Evolutionary conservation across 352 stramenopile species (phyloP).

Genomic region (Blastocystis sp.): DNA sequence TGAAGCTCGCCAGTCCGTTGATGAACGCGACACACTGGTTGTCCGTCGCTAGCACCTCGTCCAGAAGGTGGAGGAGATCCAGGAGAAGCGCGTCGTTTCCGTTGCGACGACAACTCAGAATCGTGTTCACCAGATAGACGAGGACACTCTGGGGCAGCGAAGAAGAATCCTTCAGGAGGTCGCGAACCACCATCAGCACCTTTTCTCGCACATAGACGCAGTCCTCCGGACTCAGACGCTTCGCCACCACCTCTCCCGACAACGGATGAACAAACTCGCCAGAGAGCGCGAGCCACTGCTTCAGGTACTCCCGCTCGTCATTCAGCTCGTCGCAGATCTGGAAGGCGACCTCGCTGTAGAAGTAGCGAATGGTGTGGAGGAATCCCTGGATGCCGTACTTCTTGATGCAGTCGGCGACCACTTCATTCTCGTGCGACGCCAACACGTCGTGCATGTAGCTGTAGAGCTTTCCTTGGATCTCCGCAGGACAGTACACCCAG

Average conservation of each 20-base stretch:
- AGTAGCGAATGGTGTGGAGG: constrained; percentile 24
- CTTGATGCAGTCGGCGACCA: background rate
- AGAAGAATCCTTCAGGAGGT: background rate
- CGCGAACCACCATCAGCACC: background rate
- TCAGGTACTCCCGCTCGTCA: background rate
- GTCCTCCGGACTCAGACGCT: background rate
- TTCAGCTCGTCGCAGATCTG: constrained; percentile 18
- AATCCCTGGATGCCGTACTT: constrained; percentile 8
- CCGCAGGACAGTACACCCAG: constrained; percentile 6
- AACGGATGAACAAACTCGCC: background rate
- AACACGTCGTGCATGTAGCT: background rate
- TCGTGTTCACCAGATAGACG: constrained; percentile 21
- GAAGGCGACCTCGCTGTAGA: background rate
- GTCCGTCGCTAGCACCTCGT: background rate
- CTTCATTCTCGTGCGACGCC: constrained; percentile 6
- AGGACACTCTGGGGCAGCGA: background rate
- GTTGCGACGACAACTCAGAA: constrained; percentile 12
- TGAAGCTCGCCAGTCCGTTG: background rate
- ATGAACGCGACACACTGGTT: background rate
- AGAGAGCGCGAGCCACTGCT: constrained; percentile 23
- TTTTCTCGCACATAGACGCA: background rate
- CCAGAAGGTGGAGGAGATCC: constrained; percentile 1
- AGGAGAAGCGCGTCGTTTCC: background rate
- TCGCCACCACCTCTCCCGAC: background rate
- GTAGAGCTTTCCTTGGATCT: constrained; percentile 3